Conservation (phyloP, 306 rosid species). For the Delonix regia region DNA sequence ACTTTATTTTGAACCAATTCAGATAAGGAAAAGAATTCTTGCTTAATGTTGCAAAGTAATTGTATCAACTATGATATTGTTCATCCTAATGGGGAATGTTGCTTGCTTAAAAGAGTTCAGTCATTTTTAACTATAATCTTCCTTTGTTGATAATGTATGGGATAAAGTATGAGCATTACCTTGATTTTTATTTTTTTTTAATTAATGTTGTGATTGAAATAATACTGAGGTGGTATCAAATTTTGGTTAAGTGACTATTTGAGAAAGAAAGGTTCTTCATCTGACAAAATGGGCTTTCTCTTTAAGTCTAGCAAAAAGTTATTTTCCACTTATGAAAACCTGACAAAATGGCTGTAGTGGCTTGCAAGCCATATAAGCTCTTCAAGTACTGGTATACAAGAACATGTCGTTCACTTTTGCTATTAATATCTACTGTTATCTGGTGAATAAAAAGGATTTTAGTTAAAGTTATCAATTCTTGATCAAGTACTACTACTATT, state of each 20-base stretch:
- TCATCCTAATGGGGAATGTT: background rate
- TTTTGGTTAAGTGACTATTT: background rate
- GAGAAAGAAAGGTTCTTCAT: background rate
- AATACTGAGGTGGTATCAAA: background rate
- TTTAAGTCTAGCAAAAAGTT: no score
- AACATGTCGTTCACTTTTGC: background rate
- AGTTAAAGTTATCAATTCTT: background rate
- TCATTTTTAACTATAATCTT: background rate
- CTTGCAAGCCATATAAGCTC: background rate
- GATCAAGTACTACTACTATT: background rate
- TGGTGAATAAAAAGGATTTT: background rate
- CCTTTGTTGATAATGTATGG: background rate
- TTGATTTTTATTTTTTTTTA: background rate
- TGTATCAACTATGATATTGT: no score
- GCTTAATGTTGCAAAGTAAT: constrained; percentile 32
- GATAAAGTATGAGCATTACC: background rate
- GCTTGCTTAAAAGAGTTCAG: background rate
- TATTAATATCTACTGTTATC: background rate
- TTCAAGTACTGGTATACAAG: background rate
- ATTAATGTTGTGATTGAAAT: background rate
- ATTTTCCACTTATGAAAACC: background rate
- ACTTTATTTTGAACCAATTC: constrained; percentile 28
- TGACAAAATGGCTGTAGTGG: background rate
- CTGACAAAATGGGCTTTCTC: no score
- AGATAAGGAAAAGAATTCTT: constrained; percentile 67